Evolutionary conservation across 768 basidiomycete genomes (phyloP), one percentile per base, ranked within the genome.

Genomic region (Phanerodontia chrysosporium): DNA sequence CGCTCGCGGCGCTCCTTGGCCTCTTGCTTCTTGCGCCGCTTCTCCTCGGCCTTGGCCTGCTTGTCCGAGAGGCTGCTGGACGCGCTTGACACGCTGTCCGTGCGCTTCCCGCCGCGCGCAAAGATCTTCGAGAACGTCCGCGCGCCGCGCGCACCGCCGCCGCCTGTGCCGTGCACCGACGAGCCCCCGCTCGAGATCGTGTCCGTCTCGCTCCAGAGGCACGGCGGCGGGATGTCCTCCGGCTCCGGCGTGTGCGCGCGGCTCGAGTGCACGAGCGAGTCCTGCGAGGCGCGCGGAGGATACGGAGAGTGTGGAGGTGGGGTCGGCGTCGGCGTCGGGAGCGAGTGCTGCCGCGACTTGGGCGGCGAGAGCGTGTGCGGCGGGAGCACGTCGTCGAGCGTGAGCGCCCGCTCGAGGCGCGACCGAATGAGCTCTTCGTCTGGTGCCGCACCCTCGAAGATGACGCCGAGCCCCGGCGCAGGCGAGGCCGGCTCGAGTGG

Each of bases 11-110:
- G 74, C 55, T 73, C 73, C 32, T 73, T 72, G 49, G 73, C 68
- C 53, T 76, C 72, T 10, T 76, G 75, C 65, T 76, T 76, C 68
- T 75, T 81, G 56, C 70, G 70, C 62, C 64, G 67, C 68, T 78
- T 82, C 63, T 73, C 69, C 58, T 80, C 81, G 45, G 68, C 66
- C 58, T 65, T 66, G 46, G 58, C 45, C 49, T 65, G 64, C 63
- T 66, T 46, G 55, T 55, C 66, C 51, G 30, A 8, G 27, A n/a
- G n/a, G n/a, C n/a, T n/a, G n/a, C n/a, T n/a, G n/a, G n/a, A n/a
- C n/a, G 46, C 16, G 2, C 30, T 39, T 0, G 60, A 29, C n/a
- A 55, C 58, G 22, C 58, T 64, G 13, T 36, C 25, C 24, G 13
- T 18, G 42, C 42, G 21, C 55, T 44, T 45, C 3, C 39, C 39